A percentile compares a stretch with the other conserved stretches of the same genome.
Evolutionary conservation across 129 eudicot genomes (phyloP).

Genomic region (Helianthus tuberosus): DNA sequence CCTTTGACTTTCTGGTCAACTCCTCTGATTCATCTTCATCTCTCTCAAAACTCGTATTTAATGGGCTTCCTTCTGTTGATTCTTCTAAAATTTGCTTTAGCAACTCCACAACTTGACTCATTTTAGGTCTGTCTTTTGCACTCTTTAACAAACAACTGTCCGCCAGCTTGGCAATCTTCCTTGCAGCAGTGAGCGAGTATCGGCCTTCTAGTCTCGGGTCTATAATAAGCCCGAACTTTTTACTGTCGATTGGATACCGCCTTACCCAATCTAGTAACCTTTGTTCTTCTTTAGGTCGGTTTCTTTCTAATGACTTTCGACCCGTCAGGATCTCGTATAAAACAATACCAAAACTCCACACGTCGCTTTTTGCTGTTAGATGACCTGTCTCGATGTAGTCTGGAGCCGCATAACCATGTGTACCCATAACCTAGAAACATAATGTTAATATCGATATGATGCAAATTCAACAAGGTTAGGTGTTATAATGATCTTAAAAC

Average conservation of each 20-base stretch:
- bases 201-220: conserved; percentile 72
- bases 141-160: conserved; percentile 67
- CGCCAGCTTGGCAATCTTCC: conserved; percentile 70
- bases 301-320: conserved; percentile 72
- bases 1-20: conserved; percentile 37
- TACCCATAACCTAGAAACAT: conserved; percentile 77
- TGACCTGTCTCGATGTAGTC: conserved; percentile 94
- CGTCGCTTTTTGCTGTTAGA: conserved; percentile 85
- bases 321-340: conserved; percentile 86
- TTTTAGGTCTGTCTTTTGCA: conserved; percentile 72
- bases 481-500: background rate
- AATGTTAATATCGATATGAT: background rate
- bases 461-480: background rate
- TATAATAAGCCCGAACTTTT: conserved; percentile 61
- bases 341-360: conserved; percentile 94
- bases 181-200: conserved; percentile 72
- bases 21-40: conserved; percentile 45
- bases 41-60: conserved; percentile 29
- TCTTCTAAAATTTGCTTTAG: conserved; percentile 58
- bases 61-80: conserved; percentile 54
- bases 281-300: conserved; percentile 63
- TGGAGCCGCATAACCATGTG: conserved; percentile 93
- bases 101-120: conserved; percentile 84
- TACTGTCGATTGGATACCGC: conserved; percentile 63
- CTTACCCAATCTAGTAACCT: conserved; percentile 80